phyloP scores from a whole-genome alignment of 2,329 filamentous ascomycete genomes.

The Thermochaetoides dissita region DNA sequence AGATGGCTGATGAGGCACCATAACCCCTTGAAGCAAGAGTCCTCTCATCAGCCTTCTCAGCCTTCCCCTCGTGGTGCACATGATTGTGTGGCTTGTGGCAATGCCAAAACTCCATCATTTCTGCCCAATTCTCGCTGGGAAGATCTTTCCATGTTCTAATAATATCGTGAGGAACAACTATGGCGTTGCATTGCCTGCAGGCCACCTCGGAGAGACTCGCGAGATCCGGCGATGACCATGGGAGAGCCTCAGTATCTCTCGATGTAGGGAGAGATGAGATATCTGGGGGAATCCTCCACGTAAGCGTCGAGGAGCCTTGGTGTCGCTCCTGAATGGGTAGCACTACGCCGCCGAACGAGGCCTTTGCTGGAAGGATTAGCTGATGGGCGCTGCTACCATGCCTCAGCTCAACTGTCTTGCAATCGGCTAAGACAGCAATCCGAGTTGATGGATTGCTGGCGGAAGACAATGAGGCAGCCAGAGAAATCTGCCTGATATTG shows the following conservation, averaged over 20 bases:
- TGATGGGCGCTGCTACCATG: conserved; percentile 27
- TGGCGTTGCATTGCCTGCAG: conserved; percentile 27
- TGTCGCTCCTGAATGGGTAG: conserved; percentile 21
- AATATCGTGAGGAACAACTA: conserved; percentile 24
- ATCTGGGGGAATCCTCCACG: conserved; percentile 36
- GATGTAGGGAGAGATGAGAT: conserved; percentile 18
- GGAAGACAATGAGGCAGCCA: conserved; percentile 37
- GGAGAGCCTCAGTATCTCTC: conserved; percentile 27
- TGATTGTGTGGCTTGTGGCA: conserved; percentile 78
- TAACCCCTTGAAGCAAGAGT: conserved; percentile 56
- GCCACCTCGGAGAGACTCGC: conserved; percentile 25
- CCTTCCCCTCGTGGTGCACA: conserved; percentile 20
- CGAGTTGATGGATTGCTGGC: conserved; percentile 28
- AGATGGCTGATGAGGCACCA: conserved; percentile 71
- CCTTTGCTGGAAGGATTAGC: conserved; percentile 30
- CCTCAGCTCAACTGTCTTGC: conserved; percentile 31
- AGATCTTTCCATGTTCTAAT: conserved; percentile 71
- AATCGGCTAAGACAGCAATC: conserved; percentile 30
- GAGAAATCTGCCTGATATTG: conserved; percentile 50
- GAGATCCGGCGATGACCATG: conserved; percentile 44
- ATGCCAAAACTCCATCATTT: conserved; percentile 99
- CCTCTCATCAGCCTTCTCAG: conserved; percentile 24
- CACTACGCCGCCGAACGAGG: conserved; percentile 17
- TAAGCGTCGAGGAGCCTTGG: conserved; percentile 6
- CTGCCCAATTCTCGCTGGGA: conserved; percentile 93